Percentiles rank a stretch among this genome's conserved stretches.
phyloP scores from a whole-genome alignment of 2,329 filamentous ascomycete species.

The Sporothrix phasma region DNA sequence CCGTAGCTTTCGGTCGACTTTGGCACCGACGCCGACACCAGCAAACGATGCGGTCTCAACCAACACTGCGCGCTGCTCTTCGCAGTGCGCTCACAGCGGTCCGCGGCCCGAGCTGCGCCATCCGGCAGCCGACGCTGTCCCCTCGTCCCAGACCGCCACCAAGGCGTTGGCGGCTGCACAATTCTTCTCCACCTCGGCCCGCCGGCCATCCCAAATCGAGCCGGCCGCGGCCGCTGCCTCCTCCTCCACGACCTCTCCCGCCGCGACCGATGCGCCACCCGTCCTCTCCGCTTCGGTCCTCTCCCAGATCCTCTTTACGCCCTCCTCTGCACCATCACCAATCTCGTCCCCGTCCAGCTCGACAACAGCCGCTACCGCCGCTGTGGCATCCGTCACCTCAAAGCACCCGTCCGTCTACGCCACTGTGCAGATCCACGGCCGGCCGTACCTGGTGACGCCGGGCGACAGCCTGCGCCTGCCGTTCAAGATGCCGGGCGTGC shows the following conservation, averaged over 20 bases:
- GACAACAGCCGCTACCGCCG: neutral
- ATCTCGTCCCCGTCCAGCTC: neutral
- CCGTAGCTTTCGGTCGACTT: too few species aligned
- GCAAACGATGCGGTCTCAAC: conserved; percentile 6
- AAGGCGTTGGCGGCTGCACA: neutral
- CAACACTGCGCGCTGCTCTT: conserved; percentile 4
- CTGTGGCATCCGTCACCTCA: neutral
- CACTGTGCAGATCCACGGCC: conserved; percentile 68
- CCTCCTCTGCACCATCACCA: neutral
- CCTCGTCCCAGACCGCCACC: neutral
- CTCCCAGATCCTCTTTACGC: conserved; percentile 8
- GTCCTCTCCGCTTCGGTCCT: neutral
- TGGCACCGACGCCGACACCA: neutral
- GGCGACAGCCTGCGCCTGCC: conserved; percentile 70
- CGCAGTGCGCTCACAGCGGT: neutral
- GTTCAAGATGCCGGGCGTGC: conserved; percentile 66
- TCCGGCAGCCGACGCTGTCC: neutral
- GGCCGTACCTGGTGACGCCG: conserved; percentile 67
- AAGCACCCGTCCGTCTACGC: conserved; percentile 44
- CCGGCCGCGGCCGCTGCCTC: neutral
- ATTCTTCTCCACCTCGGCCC: neutral
- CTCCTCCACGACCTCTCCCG: neutral
- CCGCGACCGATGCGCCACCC: neutral
- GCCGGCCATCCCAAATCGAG: neutral
- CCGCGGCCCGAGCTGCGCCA: neutral